Conservation (phyloP, 1,284 basidiomycete species). For the Inonotus obliquus region DNA sequence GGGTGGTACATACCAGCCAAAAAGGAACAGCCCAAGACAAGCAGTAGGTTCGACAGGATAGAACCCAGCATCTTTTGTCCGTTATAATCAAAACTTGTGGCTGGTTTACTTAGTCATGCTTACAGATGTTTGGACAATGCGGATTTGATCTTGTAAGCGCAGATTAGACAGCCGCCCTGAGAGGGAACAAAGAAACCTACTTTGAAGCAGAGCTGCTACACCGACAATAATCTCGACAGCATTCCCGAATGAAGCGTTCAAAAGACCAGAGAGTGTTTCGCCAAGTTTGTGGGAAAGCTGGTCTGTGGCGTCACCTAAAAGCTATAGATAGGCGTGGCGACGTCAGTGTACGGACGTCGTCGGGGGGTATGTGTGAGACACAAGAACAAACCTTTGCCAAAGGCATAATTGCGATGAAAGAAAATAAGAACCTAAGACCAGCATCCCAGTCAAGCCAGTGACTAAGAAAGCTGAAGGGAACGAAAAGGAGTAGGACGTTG, state of each 20-base stretch:
- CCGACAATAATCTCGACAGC: conserved; percentile 86
- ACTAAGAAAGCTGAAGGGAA: conserved; percentile 66
- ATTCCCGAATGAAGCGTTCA: conserved; percentile 84
- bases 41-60: conserved; percentile 84
- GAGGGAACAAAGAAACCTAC: conserved; percentile 34
- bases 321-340: conserved; percentile 30
- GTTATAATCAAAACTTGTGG: background rate
- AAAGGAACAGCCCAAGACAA: conserved; percentile 88
- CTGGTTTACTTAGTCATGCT: conserved; percentile 22
- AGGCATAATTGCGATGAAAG: conserved; percentile 86
- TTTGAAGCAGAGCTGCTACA: conserved; percentile 78
- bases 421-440: conserved; percentile 77
- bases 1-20: conserved; percentile 50
- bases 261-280: conserved; percentile 77
- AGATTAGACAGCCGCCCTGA: conserved; percentile 1
- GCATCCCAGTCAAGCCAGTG: conserved; percentile 72
- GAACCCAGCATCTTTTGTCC: conserved; percentile 66
- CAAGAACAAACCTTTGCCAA: conserved; percentile 58
- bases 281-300: conserved; percentile 78
- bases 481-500: conserved; percentile 74
- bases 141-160: conserved; percentile 56
- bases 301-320: conserved; percentile 84
- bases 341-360: conserved; percentile 6
- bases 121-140: conserved; percentile 85
- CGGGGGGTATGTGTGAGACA: conserved; percentile 7